These are phyloP conservation scores for Mediolabrus comicus DNA, from an alignment of 108 stramenopile genomes.

Conservation along the genomic window DNA sequence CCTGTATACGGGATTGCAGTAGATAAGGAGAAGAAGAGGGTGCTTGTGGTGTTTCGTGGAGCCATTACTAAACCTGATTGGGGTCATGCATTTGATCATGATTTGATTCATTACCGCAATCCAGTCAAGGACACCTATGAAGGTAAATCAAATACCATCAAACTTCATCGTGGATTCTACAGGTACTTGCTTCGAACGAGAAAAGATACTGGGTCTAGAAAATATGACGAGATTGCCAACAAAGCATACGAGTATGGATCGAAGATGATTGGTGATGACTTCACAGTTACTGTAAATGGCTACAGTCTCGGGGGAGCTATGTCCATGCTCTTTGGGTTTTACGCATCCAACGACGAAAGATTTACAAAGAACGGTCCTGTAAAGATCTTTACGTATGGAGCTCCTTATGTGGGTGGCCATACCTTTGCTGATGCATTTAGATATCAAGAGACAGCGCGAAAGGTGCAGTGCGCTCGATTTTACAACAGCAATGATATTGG, in stretches of 20 bases:
- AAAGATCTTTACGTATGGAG: conserved; percentile 61
- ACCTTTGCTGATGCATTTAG: conserved; percentile 56
- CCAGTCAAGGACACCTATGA: conserved; percentile 60
- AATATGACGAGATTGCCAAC: conserved; percentile 73
- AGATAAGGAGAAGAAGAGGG: conserved; percentile 55
- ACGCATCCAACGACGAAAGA: conserved; percentile 64
- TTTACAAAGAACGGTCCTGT: conserved; percentile 67
- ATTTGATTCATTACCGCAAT: conserved; percentile 46
- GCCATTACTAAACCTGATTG: conserved; percentile 70
- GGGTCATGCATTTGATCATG: conserved; percentile 48
- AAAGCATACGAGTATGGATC: conserved; percentile 58
- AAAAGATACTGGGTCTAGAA: conserved; percentile 63
- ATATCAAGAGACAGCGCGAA: conserved; percentile 53
- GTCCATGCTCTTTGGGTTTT: conserved; percentile 57
- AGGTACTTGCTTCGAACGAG: conserved; percentile 59
- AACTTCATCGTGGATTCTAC: conserved; percentile 60
- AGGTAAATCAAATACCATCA: conserved; percentile 23
- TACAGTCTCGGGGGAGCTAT: conserved; percentile 69
- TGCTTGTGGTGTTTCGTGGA: conserved; percentile 68
- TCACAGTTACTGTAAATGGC: conserved; percentile 56
- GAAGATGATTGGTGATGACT: conserved; percentile 55
- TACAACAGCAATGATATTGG: conserved; percentile 54
- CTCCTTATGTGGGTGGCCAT: conserved; percentile 56
- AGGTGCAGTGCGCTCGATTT: conserved; percentile 56
- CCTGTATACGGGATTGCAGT: conserved; percentile 62